Base-by-base conservation (phyloP, 2,329 filamentous ascomycete genomes). In the Emericellopsis atlantica region DNA sequence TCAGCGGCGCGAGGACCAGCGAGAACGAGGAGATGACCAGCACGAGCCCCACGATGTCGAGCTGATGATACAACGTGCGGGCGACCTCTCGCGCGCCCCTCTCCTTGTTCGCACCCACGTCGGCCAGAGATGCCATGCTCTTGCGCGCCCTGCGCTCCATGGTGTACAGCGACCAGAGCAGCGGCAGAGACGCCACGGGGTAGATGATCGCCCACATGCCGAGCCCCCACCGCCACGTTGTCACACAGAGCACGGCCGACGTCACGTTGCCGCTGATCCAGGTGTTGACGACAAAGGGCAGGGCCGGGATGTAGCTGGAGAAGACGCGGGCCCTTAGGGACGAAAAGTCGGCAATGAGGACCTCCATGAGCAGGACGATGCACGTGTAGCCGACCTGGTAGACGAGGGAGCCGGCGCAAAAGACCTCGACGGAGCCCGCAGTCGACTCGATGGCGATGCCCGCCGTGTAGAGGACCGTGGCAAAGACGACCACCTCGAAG, bases 181-280 rank as follows among this genome's bases (percentile, higher is more conserved):
- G 60, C 2, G 77, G 75, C 5, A 78, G 44, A 0, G 70, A 64
- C 42, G 68, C 70, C 7, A 74, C 59, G 1, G 76, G 70, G 49
- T 74, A 79, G 39, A 79, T 74, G 45, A 80, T 70, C 37, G 64
- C 66, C 65, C 72, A 81, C 74, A 81, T 80, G 46, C 75, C 76
- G 21, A 77, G 65, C 12, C 76, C 77, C 74, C 75, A 80, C 43
- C 67, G 58, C 77, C 77, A 81, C 2, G 61, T 67, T 0, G 71
- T 72, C 2, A 51, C 53, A 0, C 43, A 48, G 16, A 79, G 50
- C 1, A 79, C 71, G 0, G 70, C 64, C 0, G 55, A 51, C 0
- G 72, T 67, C 39, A 81, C 58, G 45, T 74, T 68, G 16, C 76
- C 77, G 45, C 72, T 73, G 12, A 80, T 65, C 76, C 76, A 81